Base-by-base conservation (phyloP, 495 filamentous ascomycete genomes). In the Xylaria intraflava region DNA sequence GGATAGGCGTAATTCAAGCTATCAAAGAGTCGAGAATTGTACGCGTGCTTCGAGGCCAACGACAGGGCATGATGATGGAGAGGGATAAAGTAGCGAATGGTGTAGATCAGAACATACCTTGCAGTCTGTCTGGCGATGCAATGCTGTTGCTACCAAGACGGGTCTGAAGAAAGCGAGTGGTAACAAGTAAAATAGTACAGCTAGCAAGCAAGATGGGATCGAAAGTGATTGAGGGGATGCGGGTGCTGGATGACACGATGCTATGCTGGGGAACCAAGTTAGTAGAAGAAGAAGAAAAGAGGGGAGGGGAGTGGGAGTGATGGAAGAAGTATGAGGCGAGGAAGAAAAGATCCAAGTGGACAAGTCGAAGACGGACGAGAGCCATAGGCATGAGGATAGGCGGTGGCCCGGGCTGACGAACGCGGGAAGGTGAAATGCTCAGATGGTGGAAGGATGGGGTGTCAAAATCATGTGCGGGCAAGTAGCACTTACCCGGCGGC, bases 171-270 rank as follows among this genome's bases (percentile, higher is more conserved):
- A 69, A 75, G 72, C 71, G 73, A 78, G 71, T 66, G 73, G 69
- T 62, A 60, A 62, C 63, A 71, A 77, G 72, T 71, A 77, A 75
- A 65, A 76, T 76, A 69, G 75, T 75, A 73, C 67, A 74, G 74
- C 74, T 78, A 73, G 71, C 70, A 60, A 72, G 72, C 75, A 75
- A 77, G 74, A 74, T 74, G 71, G 51, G 54, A 67, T 69, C 66
- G 63, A 69, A 74, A 74, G 70, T 66, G 70, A 67, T 55, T 69
- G 72, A 62, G 65, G 62, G 61, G 65, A 64, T 65, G 61, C 46
- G 58, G 64, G 69, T 65, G 60, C 53, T 65, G 66, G 64, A 67
- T 61, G 66, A 70, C 69, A 71, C 69, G 70, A 77, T 75, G 72
- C 65, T 76, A 74, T 78, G 71, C 56, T 65, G 70, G 64, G 65